Conservation (phyloP, 148 eudicot species). For the Nepenthes gracilis region DNA sequence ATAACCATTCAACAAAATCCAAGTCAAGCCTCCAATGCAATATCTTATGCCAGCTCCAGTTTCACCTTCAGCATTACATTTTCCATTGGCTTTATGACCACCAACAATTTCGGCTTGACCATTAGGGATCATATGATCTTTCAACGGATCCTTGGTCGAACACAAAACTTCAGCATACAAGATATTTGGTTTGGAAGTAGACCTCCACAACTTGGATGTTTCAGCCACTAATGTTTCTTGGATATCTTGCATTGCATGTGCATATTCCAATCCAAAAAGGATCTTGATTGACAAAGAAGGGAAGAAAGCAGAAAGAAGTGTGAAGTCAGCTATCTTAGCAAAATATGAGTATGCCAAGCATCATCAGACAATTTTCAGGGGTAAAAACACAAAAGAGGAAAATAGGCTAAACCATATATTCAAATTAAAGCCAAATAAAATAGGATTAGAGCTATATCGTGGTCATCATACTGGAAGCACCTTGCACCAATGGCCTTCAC, state of each 20-base stretch:
- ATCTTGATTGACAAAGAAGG: constrained; percentile 23
- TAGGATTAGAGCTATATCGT: too few species aligned
- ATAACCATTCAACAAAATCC: constrained; percentile 45
- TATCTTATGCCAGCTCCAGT: constrained; percentile 22
- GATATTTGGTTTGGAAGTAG: constrained; percentile 21
- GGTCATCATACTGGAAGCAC: too few species aligned
- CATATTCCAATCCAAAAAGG: constrained; percentile 73
- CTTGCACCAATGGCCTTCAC: too few species aligned
- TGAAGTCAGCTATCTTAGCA: not conserved
- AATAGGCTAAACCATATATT: too few species aligned
- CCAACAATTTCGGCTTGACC: constrained; percentile 14
- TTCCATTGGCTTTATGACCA: constrained; percentile 11
- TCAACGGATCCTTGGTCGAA: constrained; percentile 43
- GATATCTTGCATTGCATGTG: constrained; percentile 50
- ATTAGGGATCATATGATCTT: constrained; percentile 11
- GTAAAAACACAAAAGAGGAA: not conserved
- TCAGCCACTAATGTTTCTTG: constrained; percentile 28
- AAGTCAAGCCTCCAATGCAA: constrained; percentile 67
- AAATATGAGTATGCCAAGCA: not conserved
- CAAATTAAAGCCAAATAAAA: too few species aligned
- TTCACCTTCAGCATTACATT: constrained; percentile 16
- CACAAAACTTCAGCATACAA: constrained; percentile 46
- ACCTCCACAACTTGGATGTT: constrained; percentile 11
- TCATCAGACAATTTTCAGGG: not conserved
- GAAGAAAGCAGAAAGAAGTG: not conserved